Evolutionary conservation across 2,329 filamentous ascomycete species (phyloP).

Genomic region (Decorospora gaudefroyi): DNA sequence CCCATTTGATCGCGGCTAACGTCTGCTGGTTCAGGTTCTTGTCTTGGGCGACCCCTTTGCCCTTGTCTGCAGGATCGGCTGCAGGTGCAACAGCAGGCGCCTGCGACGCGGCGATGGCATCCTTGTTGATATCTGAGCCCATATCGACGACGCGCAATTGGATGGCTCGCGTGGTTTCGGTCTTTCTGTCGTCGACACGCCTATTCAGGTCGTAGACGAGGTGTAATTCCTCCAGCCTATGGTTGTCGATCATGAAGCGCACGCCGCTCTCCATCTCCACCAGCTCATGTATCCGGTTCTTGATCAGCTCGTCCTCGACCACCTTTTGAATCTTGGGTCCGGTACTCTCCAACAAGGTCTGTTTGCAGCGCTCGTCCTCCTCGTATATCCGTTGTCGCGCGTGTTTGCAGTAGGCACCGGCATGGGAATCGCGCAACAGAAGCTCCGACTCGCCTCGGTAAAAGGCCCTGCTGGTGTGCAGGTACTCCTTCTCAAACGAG

Average conservation of each 20-base stretch:
- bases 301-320: conserved; percentile 80
- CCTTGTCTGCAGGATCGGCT: conserved; percentile 58
- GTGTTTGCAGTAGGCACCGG: conserved; percentile 78
- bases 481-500: conserved; percentile 78
- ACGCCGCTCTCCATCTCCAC: conserved; percentile 86
- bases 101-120: conserved; percentile 60
- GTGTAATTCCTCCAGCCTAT: conserved; percentile 75
- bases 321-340: conserved; percentile 73
- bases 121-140: conserved; percentile 80
- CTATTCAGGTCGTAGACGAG: conserved; percentile 79
- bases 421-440: conserved; percentile 77
- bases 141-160: conserved; percentile 77
- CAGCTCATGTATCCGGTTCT: conserved; percentile 76
- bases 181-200: conserved; percentile 75
- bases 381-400: conserved; percentile 75
- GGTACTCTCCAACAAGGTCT: conserved; percentile 75
- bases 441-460: conserved; percentile 76
- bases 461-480: conserved; percentile 71
- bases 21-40: conserved; percentile 74
- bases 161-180: conserved; percentile 69
- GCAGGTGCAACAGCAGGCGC: conserved; percentile 53
- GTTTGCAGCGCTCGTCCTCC: conserved; percentile 80
- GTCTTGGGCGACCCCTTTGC: conserved; percentile 52
- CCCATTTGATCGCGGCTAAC: conserved; percentile 88
- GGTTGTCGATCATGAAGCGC: conserved; percentile 88